Percentiles rank a stretch among this genome's conserved stretches.
Evolutionary conservation across 495 filamentous ascomycete species (phyloP).

Genomic region (Acidiella bohemica): DNA sequence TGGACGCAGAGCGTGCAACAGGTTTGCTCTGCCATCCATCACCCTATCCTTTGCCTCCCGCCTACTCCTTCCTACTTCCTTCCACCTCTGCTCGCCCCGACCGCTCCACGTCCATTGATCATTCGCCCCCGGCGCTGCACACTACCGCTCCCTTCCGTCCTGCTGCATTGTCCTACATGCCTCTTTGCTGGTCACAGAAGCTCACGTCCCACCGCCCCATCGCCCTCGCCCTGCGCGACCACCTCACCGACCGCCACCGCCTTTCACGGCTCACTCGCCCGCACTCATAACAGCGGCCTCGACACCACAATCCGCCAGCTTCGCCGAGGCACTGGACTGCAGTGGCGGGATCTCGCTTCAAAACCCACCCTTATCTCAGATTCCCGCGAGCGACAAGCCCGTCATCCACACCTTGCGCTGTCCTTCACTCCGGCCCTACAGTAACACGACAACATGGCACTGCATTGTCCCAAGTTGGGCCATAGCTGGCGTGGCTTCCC

Average conservation of each 20-base stretch:
- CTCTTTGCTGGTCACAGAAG: constrained; percentile 4
- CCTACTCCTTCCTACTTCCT: too few relatives aligned
- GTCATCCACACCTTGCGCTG: neutral
- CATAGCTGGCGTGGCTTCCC: constrained; percentile 13
- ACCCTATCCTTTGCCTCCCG: too few relatives aligned
- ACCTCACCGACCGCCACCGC: constrained; percentile 2
- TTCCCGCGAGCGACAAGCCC: too few relatives aligned
- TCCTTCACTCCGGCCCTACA: neutral
- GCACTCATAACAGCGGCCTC: too few relatives aligned
- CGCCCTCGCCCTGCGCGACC: constrained; percentile 6
- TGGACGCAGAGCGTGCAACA: constrained; percentile 7
- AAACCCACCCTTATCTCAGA: too few relatives aligned
- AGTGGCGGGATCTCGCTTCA: too few relatives aligned
- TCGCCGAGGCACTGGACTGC: too few relatives aligned
- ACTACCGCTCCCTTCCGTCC: constrained; percentile 1
- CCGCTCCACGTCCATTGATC: too few relatives aligned
- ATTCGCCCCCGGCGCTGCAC: neutral
- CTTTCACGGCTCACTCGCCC: too few relatives aligned
- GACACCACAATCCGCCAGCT: too few relatives aligned
- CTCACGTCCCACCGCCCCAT: neutral
- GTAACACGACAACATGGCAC: constrained; percentile 1
- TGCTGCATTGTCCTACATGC: constrained; percentile 10
- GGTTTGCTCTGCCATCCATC: constrained; percentile 2
- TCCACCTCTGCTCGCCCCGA: too few relatives aligned
- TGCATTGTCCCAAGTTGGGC: neutral